Evolutionary conservation across 202 grass and related monocot species (phyloP), one percentile per base, ranked within the genome.

Genomic region (Saccharum hybrid): DNA sequence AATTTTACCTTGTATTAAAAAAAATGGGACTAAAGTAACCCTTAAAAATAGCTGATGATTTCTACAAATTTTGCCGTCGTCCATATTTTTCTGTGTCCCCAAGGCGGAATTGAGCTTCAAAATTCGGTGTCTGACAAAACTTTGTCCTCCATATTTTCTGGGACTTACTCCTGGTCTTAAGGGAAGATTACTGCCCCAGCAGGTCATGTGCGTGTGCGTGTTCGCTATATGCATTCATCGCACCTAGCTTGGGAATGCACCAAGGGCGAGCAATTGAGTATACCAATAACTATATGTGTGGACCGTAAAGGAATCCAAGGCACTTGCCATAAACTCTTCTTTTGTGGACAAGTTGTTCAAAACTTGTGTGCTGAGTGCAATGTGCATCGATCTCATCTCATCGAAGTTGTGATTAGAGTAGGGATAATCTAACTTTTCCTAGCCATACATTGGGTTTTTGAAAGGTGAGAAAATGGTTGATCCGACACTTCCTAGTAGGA

Each of bases 311-410:
- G 63, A 78, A 71, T 84, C 74, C 74, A 49, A 60, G 18, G 7
- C 52, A 84, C 49, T 77, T 38, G 74, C 65, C 18, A 62, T 18
- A 39, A 84, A 46, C 66, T 26, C 39, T 48, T 22, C 30, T 38
- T 68, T 84, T 63, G 26, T 26, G 31, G 16, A 2, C 72, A 69
- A 77, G 4, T 69, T 68, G 73, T 3, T 56, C 18, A 36, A 37
- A 84, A 84, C 28, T 46, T 77, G 82, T 34, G 74, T 78, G 82
- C 72, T 68, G 45, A 69, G 36, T 84, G 64, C 49, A 77, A 66
- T 68, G 36, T 84, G 62, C 72, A 36, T 36, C 34, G 3, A 49
- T 71, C 36, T 18, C 22, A 51, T 63, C 54, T 66, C 81, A 42
- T 43, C 10, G 22, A 41, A 41, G 26, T 18, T 11, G 39, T 11